Percentiles rank a stretch among this genome's conserved stretches.
Evolutionary conservation across 2,329 filamentous ascomycete species (phyloP).

Genomic region (Biscogniauxia sp.): DNA sequence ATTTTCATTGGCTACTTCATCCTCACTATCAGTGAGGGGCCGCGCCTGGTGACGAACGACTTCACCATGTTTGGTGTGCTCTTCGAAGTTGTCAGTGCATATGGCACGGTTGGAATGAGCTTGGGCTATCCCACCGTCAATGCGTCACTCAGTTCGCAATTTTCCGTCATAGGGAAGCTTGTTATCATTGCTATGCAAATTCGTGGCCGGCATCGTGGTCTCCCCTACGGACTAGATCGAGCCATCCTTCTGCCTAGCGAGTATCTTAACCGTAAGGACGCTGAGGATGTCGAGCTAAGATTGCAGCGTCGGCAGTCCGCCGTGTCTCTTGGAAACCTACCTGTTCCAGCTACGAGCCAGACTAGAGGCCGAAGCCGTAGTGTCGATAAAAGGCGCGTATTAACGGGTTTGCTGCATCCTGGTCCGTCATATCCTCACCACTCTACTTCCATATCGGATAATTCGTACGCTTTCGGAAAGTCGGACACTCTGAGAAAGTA

Average conservation of each 20-base stretch:
- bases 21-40: slow-evolving; percentile 83
- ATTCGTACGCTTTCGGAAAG: slow-evolving; percentile 10
- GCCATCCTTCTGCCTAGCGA: slow-evolving; percentile 59
- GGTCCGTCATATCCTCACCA: slow-evolving; percentile 25
- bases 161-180: slow-evolving; percentile 69
- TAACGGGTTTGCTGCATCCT: slow-evolving; percentile 29
- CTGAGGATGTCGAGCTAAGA: slow-evolving; percentile 42
- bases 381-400: slow-evolving; percentile 25
- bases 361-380: slow-evolving; percentile 28
- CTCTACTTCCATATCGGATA: slow-evolving; percentile 23
- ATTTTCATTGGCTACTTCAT: slow-evolving; percentile 93
- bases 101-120: slow-evolving; percentile 90
- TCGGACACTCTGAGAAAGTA: slow-evolving; percentile 22
- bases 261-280: slow-evolving; percentile 52
- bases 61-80: slow-evolving; percentile 70
- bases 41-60: slow-evolving; percentile 58
- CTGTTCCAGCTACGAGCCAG: slow-evolving; percentile 21
- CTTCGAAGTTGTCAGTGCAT: slow-evolving; percentile 87
- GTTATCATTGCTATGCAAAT: slow-evolving; percentile 69
- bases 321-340: slow-evolving; percentile 27
- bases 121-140: slow-evolving; percentile 77
- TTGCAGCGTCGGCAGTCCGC: slow-evolving; percentile 37
- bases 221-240: slow-evolving; percentile 65
- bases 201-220: slow-evolving; percentile 65
- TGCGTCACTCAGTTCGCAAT: slow-evolving; percentile 79